phyloP scores from a whole-genome alignment of 2,329 filamentous ascomycete species.

The Aspergillus ochraceus region DNA sequence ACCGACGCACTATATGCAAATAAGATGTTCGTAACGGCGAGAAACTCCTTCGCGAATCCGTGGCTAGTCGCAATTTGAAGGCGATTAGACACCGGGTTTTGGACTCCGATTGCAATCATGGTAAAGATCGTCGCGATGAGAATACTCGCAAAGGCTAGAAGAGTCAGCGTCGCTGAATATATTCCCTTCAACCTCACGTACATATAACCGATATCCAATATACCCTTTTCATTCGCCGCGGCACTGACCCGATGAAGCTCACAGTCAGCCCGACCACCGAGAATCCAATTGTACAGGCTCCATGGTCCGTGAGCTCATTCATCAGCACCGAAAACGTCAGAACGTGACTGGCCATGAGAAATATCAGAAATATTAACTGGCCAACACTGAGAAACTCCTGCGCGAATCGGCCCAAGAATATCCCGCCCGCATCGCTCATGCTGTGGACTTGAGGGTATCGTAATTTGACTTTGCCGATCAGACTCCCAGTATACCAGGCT shows the following conservation, averaged over 20 bases:
- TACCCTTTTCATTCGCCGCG: slow-evolving; percentile 62
- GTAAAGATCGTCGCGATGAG: slow-evolving; percentile 63
- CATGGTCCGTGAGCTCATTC: slow-evolving; percentile 62
- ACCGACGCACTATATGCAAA: slow-evolving; percentile 59
- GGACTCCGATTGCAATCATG: slow-evolving; percentile 64
- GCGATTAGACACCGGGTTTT: slow-evolving; percentile 37
- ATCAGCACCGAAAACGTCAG: slow-evolving; percentile 68
- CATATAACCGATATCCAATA: slow-evolving; percentile 62
- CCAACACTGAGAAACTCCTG: slow-evolving; percentile 62
- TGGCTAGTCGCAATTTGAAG: slow-evolving; percentile 38
- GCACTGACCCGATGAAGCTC: slow-evolving; percentile 53
- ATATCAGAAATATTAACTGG: slow-evolving; percentile 64
- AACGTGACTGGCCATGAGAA: slow-evolving; percentile 70
- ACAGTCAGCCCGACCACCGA: slow-evolving; percentile 56
- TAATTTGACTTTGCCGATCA: slow-evolving; percentile 60
- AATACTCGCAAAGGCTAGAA: slow-evolving; percentile 61
- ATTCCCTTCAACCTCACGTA: slow-evolving; percentile 31
- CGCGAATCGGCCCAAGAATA: slow-evolving; percentile 63
- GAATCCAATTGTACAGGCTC: slow-evolving; percentile 63
- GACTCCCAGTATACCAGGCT: slow-evolving; percentile 59
- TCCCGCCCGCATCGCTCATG: slow-evolving; percentile 66
- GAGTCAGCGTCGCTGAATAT: neutral
- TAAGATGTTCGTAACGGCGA: slow-evolving; percentile 66
- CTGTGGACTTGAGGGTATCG: slow-evolving; percentile 60
- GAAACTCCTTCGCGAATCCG: slow-evolving; percentile 56